phyloP scores from a whole-genome alignment of 2,329 filamentous ascomycete genomes.

The Coniella lustricola region DNA sequence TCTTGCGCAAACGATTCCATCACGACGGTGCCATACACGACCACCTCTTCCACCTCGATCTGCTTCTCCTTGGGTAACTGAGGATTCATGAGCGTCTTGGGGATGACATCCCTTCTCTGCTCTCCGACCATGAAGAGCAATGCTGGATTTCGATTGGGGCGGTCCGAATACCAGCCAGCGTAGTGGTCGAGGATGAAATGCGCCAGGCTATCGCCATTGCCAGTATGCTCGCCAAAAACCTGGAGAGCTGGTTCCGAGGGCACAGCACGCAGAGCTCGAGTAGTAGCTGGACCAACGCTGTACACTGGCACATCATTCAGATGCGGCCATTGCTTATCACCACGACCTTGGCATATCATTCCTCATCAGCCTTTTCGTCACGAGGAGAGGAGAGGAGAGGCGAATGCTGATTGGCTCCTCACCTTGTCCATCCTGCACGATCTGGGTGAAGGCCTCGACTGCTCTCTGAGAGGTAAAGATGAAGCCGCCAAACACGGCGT shows the following conservation, averaged over 20 bases:
- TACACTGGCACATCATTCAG: constrained; percentile 58
- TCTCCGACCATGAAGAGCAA: constrained; percentile 88
- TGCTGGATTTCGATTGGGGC: constrained; percentile 47
- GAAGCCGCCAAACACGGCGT: constrained; percentile 59
- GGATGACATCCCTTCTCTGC: constrained; percentile 82
- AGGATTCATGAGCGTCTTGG: constrained; percentile 63
- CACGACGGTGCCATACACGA: constrained; percentile 81
- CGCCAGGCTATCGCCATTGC: constrained; percentile 76
- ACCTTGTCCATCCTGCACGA: constrained; percentile 50
- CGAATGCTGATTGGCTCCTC: constrained; percentile 13
- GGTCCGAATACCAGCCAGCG: constrained; percentile 39
- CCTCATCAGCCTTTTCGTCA: constrained; percentile 4
- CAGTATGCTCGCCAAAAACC: constrained; percentile 73
- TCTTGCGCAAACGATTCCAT: constrained; percentile 69
- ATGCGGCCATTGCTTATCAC: constrained; percentile 38
- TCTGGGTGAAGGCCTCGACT: constrained; percentile 66
- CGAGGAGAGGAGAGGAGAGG: not conserved
- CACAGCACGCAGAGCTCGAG: constrained; percentile 60
- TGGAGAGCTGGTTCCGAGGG: constrained; percentile 43
- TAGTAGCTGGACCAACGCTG: constrained; percentile 75
- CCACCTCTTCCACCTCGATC: constrained; percentile 67
- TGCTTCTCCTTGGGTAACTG: constrained; percentile 39
- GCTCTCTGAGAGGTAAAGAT: constrained; percentile 81
- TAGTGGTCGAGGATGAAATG: constrained; percentile 76
- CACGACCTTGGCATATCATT: not conserved